Percentiles rank a stretch among this genome's conserved stretches.
Conservation (phyloP, 495 filamentous ascomycete genomes). For the Articulospora tetracladia region DNA sequence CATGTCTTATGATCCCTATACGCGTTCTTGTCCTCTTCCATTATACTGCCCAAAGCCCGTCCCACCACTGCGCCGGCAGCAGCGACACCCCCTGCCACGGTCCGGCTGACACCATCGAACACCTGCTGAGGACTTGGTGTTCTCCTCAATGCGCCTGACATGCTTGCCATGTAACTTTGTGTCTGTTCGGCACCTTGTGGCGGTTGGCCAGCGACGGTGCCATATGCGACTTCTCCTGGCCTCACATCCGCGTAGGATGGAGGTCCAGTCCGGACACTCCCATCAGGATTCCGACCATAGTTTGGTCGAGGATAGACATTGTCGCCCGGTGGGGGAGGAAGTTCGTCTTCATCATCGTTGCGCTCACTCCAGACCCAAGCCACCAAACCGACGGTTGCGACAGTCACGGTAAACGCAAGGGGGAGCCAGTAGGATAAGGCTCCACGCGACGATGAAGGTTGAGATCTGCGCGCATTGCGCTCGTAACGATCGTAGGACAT, state of each 20-base stretch:
- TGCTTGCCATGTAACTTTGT: slow-evolving; percentile 64
- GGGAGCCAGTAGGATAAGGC: slow-evolving; percentile 83
- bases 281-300: slow-evolving; percentile 40
- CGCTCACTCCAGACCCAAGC: slow-evolving; percentile 94
- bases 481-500: slow-evolving; percentile 79
- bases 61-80: slow-evolving; percentile 80
- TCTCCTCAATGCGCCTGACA: slow-evolving; percentile 78
- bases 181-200: slow-evolving; percentile 40
- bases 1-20: slow-evolving; percentile 81
- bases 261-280: slow-evolving; percentile 36
- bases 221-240: slow-evolving; percentile 34
- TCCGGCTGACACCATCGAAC: slow-evolving; percentile 72
- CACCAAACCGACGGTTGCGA: slow-evolving; percentile 77
- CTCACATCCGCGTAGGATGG: slow-evolving; percentile 29
- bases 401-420: slow-evolving; percentile 74
- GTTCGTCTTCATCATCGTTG: slow-evolving; percentile 62
- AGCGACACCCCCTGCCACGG: slow-evolving; percentile 72
- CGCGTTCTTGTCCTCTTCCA: slow-evolving; percentile 75
- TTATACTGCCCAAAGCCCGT: slow-evolving; percentile 75
- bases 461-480: slow-evolving; percentile 35
- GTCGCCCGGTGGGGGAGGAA: slow-evolving; percentile 29
- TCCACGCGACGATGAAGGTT: slow-evolving; percentile 59
- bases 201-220: slow-evolving; percentile 27
- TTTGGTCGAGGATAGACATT: slow-evolving; percentile 32
- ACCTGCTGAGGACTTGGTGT: slow-evolving; percentile 89